A percentile compares a stretch with the other conserved stretches of the same genome.
phyloP scores from a whole-genome alignment of 192 early-diverging fungal species.

The Funneliformis mosseae region DNA sequence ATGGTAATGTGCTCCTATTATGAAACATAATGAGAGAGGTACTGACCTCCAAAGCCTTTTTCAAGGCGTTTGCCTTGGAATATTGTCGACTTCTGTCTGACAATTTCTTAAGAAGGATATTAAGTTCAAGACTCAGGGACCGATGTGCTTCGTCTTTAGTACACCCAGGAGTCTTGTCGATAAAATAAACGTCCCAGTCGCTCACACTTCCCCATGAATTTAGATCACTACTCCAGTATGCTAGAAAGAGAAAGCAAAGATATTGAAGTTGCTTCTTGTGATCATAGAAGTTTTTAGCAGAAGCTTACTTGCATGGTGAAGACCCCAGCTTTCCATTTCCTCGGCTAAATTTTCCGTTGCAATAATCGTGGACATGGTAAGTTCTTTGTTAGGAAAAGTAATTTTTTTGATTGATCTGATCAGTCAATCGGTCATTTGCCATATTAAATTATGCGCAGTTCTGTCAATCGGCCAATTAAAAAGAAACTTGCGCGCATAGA shows the following conservation, averaged over 20 bases:
- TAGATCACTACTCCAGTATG: conserved; percentile 11
- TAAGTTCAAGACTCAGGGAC: not conserved
- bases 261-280: not conserved
- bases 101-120: conserved; percentile 10
- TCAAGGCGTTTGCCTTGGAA: conserved; percentile 11
- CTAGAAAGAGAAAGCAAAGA: conserved; percentile 14
- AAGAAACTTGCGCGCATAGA: no score
- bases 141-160: conserved; percentile 14
- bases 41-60: conserved; percentile 28
- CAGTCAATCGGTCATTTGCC: no score
- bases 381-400: no score
- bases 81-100: not conserved
- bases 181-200: conserved; percentile 24
- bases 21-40: not conserved
- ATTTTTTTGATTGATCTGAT: no score
- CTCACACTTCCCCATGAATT: conserved; percentile 9
- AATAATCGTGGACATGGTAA: no score
- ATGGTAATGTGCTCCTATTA: conserved; percentile 18
- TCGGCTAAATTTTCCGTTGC: no score
- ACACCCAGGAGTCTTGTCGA: not conserved
- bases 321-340: not conserved
- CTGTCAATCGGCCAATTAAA: no score
- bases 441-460: no score
- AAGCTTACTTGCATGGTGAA: conserved; percentile 12
- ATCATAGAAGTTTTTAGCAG: conserved; percentile 4